Conservation (phyloP, 202 grass and related monocot species). For the Schoenoplectus tabernaemontani region DNA sequence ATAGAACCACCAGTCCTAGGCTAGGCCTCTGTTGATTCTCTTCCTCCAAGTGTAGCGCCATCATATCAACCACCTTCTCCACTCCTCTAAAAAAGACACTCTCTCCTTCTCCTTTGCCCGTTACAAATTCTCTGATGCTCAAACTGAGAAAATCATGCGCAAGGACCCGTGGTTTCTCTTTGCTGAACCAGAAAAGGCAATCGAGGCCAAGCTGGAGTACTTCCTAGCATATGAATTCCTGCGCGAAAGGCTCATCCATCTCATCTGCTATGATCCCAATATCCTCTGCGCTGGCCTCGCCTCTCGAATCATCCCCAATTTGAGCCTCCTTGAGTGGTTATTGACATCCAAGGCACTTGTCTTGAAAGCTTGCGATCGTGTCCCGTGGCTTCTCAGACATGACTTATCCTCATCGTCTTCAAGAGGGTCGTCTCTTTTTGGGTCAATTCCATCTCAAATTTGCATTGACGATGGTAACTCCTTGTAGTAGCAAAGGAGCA, state of each 20-base stretch:
- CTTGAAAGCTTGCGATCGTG: neutral
- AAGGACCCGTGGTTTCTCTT: neutral
- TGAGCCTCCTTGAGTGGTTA: neutral
- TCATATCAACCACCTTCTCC: neutral
- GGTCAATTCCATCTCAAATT: no score
- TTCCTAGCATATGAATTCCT: neutral
- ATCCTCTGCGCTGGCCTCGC: neutral
- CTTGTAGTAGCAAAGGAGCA: no score
- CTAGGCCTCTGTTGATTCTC: neutral
- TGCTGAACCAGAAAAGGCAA: neutral
- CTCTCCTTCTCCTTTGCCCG: conserved; percentile 3
- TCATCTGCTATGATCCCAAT: neutral
- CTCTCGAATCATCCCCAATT: conserved; percentile 6
- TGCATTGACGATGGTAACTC: no score
- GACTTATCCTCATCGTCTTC: no score
- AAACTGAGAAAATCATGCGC: neutral
- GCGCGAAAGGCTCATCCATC: neutral
- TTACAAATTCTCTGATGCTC: conserved; percentile 4
- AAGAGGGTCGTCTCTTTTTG: no score
- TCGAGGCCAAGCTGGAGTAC: conserved; percentile 9
- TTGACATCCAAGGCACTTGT: neutral
- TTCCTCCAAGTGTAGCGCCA: neutral
- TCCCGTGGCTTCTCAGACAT: conserved; percentile 5
- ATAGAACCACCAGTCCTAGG: neutral
- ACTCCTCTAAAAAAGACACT: neutral